phyloP scores from a whole-genome alignment of 257 asterid species.

The Thymus mandschuricus region DNA sequence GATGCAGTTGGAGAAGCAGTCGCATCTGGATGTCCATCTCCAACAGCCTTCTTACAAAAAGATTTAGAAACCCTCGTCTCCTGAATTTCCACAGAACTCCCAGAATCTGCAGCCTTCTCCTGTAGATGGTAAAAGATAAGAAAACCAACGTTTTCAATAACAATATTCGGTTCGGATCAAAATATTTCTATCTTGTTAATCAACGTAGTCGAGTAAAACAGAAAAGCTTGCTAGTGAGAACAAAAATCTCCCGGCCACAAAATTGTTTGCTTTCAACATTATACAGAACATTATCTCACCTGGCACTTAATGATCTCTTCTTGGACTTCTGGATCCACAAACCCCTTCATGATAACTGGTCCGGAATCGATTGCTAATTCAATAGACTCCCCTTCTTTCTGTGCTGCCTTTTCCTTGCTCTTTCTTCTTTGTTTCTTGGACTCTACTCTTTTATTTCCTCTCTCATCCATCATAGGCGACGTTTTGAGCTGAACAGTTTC shows the following conservation, averaged over 20 bases:
- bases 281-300: slow-evolving; percentile 17
- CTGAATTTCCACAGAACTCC: slow-evolving; percentile 33
- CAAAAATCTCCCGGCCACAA: slow-evolving; percentile 7
- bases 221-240: slow-evolving; percentile 5
- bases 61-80: slow-evolving; percentile 40
- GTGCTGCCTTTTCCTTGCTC: slow-evolving; percentile 58
- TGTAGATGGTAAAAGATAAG: slow-evolving; percentile 21
- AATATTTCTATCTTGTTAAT: neutral
- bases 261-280: neutral
- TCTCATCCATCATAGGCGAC: slow-evolving; percentile 60
- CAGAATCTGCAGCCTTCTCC: slow-evolving; percentile 54
- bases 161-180: slow-evolving; percentile 1
- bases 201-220: neutral
- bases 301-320: slow-evolving; percentile 53
- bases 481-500: slow-evolving; percentile 49
- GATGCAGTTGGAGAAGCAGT: slow-evolving; percentile 45
- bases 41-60: slow-evolving; percentile 39
- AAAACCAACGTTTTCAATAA: neutral
- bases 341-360: slow-evolving; percentile 41
- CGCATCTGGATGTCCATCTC: slow-evolving; percentile 35
- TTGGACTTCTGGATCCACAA: slow-evolving; percentile 43
- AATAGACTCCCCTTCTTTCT: slow-evolving; percentile 48
- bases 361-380: slow-evolving; percentile 44
- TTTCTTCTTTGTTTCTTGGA: slow-evolving; percentile 73
- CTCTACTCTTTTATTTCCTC: slow-evolving; percentile 49